Conservation (phyloP, 2,329 filamentous ascomycete species). For the Colletotrichum acutatum region DNA sequence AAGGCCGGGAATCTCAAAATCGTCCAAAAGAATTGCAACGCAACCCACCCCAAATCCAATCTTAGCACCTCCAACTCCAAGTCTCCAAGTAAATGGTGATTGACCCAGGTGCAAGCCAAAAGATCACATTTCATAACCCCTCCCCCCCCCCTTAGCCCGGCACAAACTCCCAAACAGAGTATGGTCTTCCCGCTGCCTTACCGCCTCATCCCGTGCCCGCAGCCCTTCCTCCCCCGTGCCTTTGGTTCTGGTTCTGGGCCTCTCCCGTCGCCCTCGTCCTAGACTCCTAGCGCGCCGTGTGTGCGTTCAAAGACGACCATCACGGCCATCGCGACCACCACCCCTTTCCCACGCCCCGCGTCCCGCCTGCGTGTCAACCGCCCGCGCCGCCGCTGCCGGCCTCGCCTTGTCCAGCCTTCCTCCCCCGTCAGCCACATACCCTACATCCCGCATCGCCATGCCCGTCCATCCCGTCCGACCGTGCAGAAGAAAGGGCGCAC, state of each 20-base stretch:
- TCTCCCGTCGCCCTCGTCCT: neutral
- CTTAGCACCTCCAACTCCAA: neutral
- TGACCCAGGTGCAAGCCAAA: neutral
- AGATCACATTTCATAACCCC: neutral
- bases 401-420: neutral
- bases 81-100: neutral
- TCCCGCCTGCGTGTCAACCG: neutral
- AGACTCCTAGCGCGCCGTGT: neutral
- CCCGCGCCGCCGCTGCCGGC: slow-evolving; percentile 3
- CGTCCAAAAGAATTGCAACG: neutral
- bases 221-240: neutral
- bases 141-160: neutral
- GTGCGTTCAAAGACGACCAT: neutral
- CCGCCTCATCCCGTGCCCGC: neutral
- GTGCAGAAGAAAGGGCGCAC: neutral
- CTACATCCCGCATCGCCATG: neutral
- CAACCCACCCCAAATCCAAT: neutral
- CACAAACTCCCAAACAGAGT: neutral
- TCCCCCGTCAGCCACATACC: neutral
- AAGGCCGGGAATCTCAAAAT: slow-evolving; percentile 13
- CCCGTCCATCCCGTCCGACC: neutral
- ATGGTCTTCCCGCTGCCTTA: slow-evolving; percentile 13
- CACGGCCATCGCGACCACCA: neutral
- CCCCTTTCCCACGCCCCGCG: neutral
- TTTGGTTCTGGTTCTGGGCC: slow-evolving; percentile 11